A percentile compares a stretch with the other conserved stretches of the same genome.
Conservation (phyloP, 2,329 filamentous ascomycete species). For the Plectosphaerella sp. region DNA sequence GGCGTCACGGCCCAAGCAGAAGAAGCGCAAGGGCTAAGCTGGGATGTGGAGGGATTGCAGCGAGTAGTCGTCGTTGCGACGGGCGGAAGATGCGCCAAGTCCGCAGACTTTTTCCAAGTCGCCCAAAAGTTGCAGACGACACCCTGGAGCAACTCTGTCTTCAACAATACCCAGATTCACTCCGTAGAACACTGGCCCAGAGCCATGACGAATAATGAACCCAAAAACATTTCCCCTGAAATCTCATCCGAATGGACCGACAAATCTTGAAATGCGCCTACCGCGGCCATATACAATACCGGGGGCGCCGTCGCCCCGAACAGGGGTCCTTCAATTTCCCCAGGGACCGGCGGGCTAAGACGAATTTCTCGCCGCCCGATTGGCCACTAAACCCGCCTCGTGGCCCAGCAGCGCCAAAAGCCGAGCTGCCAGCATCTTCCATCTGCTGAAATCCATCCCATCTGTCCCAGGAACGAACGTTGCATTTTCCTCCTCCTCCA, state of each 20-base stretch:
- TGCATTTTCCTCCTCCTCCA: slow-evolving; percentile 1
- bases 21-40: slow-evolving; percentile 18
- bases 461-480: not conserved
- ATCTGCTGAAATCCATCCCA: slow-evolving; percentile 11
- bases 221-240: too few species aligned
- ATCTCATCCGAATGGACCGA: too few species aligned
- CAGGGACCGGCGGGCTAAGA: slow-evolving; percentile 9
- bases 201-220: too few species aligned
- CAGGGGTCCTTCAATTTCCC: not conserved
- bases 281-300: not conserved
- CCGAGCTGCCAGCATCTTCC: slow-evolving; percentile 13
- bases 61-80: too few species aligned
- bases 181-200: too few species aligned
- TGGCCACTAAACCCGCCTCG: slow-evolving; percentile 16
- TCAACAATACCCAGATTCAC: too few species aligned
- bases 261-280: not conserved
- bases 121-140: too few species aligned
- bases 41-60: not conserved
- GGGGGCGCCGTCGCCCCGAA: not conserved
- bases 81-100: too few species aligned
- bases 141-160: too few species aligned
- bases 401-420: slow-evolving; percentile 12
- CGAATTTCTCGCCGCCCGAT: slow-evolving; percentile 20
- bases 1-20: slow-evolving; percentile 14
- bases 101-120: too few species aligned